Percentiles rank a stretch among this genome's conserved stretches.
These are phyloP conservation scores for Sisymbrium altissimum DNA, from an alignment of 345 rosid genomes.

Conservation along the genomic window DNA sequence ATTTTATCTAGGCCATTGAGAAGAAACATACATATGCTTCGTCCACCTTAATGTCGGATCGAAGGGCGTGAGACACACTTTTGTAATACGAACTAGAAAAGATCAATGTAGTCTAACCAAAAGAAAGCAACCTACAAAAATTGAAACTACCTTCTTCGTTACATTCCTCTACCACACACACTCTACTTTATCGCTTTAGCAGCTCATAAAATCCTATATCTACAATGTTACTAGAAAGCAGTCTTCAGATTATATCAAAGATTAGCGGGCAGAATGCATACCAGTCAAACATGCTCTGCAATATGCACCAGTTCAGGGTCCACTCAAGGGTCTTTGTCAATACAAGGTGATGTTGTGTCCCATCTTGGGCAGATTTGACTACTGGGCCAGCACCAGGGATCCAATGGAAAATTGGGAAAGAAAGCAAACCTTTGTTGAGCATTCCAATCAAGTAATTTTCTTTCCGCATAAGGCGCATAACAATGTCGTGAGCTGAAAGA, in stretches of 20 bases:
- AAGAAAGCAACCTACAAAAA: not conserved
- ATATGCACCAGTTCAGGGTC: constrained; percentile 97
- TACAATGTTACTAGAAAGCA: not conserved
- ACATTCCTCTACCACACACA: constrained; percentile 7
- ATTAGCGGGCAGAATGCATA: constrained; percentile 32
- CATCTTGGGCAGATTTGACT: constrained; percentile 54
- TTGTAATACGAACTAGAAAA: not conserved
- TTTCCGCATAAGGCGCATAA: constrained; percentile 97
- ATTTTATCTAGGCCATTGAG: not conserved
- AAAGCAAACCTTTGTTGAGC: constrained; percentile 94
- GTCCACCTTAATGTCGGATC: not conserved
- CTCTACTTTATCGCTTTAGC: not conserved
- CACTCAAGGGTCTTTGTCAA: constrained; percentile 95
- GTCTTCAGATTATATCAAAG: not conserved
- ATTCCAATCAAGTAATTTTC: constrained; percentile 98
- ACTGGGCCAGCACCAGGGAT: constrained; percentile 94
- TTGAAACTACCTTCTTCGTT: not conserved
- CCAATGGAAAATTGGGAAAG: constrained; percentile 82
- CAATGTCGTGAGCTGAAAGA: constrained; percentile 91
- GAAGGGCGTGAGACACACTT: not conserved
- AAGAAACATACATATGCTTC: not conserved
- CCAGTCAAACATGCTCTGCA: constrained; percentile 99
- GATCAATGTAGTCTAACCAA: not conserved
- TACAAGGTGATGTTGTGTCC: constrained; percentile 50
- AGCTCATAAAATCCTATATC: not conserved